phyloP scores from a whole-genome alignment of 192 early-diverging fungal species.

The Backusella australiensis region DNA sequence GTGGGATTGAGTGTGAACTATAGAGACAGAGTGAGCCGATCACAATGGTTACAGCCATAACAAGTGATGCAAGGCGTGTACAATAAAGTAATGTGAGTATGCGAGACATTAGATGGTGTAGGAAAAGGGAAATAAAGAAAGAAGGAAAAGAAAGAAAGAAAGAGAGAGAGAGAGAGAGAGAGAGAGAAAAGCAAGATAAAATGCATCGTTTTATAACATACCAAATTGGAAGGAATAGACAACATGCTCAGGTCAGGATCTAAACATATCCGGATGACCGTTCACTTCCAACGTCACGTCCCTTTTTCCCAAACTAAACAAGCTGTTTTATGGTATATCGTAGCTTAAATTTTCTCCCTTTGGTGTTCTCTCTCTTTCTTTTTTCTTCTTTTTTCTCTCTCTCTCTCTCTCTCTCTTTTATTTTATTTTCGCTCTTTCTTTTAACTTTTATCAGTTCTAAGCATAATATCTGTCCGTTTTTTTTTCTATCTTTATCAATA shows the following conservation, averaged over 20 bases:
- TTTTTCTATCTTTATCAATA: not conserved
- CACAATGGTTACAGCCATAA: constrained; percentile 1
- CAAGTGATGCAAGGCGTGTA: constrained; percentile 11
- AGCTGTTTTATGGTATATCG: not conserved
- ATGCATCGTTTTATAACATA: constrained; percentile 1
- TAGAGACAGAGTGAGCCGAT: constrained; percentile 10
- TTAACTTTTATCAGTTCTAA: not conserved
- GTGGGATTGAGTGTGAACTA: constrained; percentile 1
- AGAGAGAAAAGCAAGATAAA: no score
- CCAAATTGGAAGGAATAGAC: not conserved
- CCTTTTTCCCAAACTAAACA: not conserved
- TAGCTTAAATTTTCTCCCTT: not conserved
- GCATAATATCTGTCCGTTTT: not conserved
- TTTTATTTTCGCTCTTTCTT: not conserved
- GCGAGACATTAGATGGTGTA: not conserved
- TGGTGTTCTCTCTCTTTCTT: not conserved
- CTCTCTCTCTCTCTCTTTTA: not conserved
- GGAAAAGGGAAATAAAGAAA: not conserved
- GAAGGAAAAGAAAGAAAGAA: not conserved
- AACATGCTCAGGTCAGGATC: constrained; percentile 6
- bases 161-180: not conserved
- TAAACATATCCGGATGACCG: constrained; percentile 6
- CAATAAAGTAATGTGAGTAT: not conserved
- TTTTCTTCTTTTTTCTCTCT: not conserved
- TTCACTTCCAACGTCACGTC: constrained; percentile 5